Conservation (phyloP, 2,329 filamentous ascomycete genomes). For the Pseudogymnoascus pannorum region DNA sequence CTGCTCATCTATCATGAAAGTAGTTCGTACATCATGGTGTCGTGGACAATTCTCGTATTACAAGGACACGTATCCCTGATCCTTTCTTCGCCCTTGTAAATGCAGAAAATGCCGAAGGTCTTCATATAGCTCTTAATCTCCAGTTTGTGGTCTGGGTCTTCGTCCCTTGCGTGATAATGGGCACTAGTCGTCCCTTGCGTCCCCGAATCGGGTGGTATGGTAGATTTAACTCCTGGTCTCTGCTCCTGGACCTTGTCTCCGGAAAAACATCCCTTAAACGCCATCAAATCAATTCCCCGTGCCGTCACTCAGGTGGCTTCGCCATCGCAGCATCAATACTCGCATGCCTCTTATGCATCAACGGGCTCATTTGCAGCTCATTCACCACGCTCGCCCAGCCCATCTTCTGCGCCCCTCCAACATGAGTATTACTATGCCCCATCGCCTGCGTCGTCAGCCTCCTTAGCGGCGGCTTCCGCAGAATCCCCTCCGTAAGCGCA, state of each 20-base stretch:
- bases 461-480: conserved; percentile 38
- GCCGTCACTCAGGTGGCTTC: conserved; percentile 10
- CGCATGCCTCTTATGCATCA: conserved; percentile 55
- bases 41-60: neutral
- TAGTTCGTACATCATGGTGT: neutral
- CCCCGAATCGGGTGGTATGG: conserved; percentile 1
- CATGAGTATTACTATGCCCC: conserved; percentile 41
- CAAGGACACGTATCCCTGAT: neutral
- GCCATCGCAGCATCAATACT: conserved; percentile 54
- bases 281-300: neutral
- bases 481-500: conserved; percentile 23
- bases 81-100: neutral
- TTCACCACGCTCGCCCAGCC: conserved; percentile 58
- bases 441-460: conserved; percentile 48
- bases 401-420: conserved; percentile 40
- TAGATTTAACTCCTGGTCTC: neutral
- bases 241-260: neutral
- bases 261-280: neutral
- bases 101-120: neutral
- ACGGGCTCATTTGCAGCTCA: conserved; percentile 53
- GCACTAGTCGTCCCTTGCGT: neutral
- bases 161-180: neutral
- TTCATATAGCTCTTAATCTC: neutral
- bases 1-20: neutral
- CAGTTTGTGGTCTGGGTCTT: neutral